phyloP scores from a whole-genome alignment of 805 yeast species.

The Metschnikowia cerradonensis region DNA sequence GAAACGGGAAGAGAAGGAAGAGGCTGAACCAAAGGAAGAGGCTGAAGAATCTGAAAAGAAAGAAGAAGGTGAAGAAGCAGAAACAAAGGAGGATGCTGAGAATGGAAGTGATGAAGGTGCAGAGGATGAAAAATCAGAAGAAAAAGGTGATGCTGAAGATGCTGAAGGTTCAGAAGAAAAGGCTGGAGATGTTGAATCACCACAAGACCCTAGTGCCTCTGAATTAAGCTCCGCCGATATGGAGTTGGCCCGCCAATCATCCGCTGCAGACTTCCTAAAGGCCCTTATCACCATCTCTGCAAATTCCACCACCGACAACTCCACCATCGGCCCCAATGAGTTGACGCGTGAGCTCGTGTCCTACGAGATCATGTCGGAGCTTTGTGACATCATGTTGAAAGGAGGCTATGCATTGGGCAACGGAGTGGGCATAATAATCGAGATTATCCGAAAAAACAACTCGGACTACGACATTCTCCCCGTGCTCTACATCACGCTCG shows the following conservation, averaged over 20 bases:
- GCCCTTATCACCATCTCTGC: constrained; percentile 46
- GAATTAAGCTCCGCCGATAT: constrained; percentile 12
- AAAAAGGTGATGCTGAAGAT: background rate
- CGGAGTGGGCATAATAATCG: constrained; percentile 47
- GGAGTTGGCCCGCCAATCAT: constrained; percentile 31
- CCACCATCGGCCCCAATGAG: constrained; percentile 46
- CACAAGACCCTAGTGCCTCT: background rate
- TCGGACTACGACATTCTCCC: constrained; percentile 45
- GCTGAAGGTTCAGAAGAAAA: background rate
- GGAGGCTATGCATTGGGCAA: constrained; percentile 47
- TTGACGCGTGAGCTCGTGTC: constrained; percentile 43
- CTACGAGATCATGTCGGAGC: constrained; percentile 29
- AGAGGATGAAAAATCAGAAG: too few species aligned
- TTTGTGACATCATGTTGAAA: constrained; percentile 39
- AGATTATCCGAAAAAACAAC: constrained; percentile 43
- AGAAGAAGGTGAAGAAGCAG: background rate
- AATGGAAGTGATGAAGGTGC: too few species aligned
- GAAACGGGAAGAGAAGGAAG: background rate
- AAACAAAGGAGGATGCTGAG: background rate
- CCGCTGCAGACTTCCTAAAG: constrained; percentile 44
- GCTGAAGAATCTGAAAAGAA: background rate
- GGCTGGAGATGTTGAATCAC: background rate
- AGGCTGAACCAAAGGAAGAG: background rate
- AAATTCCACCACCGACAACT: constrained; percentile 43
- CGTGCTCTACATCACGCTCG: constrained; percentile 41